Conservation (phyloP, 2,329 filamentous ascomycete species). For the Orbilia quercus region DNA sequence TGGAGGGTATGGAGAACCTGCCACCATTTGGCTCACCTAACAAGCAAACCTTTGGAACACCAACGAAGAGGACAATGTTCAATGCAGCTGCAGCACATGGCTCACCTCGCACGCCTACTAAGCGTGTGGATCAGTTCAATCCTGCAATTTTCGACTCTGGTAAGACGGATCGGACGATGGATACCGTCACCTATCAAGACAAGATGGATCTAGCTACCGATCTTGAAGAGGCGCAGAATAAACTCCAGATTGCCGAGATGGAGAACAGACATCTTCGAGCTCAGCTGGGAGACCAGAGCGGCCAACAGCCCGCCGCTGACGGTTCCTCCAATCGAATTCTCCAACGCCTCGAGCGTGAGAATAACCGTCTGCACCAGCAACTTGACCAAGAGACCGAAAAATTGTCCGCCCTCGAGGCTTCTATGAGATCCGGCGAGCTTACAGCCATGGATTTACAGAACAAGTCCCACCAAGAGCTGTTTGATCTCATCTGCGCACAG, state of each 20-base stretch:
- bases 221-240: slow-evolving; percentile 90
- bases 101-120: slow-evolving; percentile 73
- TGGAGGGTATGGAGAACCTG: slow-evolving; percentile 90
- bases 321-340: slow-evolving; percentile 83
- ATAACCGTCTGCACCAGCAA: slow-evolving; percentile 90
- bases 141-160: slow-evolving; percentile 74
- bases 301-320: slow-evolving; percentile 69
- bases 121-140: slow-evolving; percentile 75
- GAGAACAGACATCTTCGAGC: slow-evolving; percentile 91
- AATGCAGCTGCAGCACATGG: slow-evolving; percentile 72
- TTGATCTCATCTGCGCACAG: slow-evolving; percentile 90
- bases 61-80: slow-evolving; percentile 68
- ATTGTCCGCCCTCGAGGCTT: slow-evolving; percentile 87
- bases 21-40: slow-evolving; percentile 78
- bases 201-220: slow-evolving; percentile 91
- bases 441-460: slow-evolving; percentile 91
- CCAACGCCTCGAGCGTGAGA: slow-evolving; percentile 91
- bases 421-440: slow-evolving; percentile 84
- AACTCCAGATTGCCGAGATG: slow-evolving; percentile 93
- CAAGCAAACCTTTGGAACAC: slow-evolving; percentile 71
- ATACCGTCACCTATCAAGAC: slow-evolving; percentile 84
- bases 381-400: slow-evolving; percentile 94
- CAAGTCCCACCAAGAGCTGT: slow-evolving; percentile 91
- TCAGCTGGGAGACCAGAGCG: slow-evolving; percentile 72
- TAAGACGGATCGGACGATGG: slow-evolving; percentile 84